Percentiles rank a stretch among this genome's conserved stretches.
phyloP scores from a whole-genome alignment of 306 rosid genomes.

The Vigna trinervia region DNA sequence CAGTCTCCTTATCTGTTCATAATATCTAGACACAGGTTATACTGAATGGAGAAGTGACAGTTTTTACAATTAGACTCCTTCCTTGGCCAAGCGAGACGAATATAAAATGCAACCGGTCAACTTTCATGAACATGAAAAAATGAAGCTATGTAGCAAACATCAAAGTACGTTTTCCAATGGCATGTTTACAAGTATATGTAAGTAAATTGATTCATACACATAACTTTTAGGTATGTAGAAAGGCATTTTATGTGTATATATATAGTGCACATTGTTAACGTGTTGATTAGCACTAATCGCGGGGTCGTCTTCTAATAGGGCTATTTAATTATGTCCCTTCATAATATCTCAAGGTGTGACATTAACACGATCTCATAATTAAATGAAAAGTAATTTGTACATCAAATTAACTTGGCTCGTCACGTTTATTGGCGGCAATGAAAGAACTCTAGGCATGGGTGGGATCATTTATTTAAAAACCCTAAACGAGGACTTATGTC shows the following conservation, averaged over 20 bases:
- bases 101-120: constrained; percentile 1
- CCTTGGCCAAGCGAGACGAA: too few species aligned
- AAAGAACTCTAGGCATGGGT: constrained; percentile 40
- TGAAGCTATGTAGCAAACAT: constrained; percentile 18
- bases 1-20: too few species aligned
- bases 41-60: too few species aligned
- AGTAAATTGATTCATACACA: too few species aligned
- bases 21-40: too few species aligned
- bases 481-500: constrained; percentile 14
- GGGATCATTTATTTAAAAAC: constrained; percentile 22
- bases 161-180: constrained; percentile 15
- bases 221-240: too few species aligned
- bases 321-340: constrained; percentile 39
- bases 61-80: too few species aligned
- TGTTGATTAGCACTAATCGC: constrained; percentile 27
- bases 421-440: constrained; percentile 42
- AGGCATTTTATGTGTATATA: neutral
- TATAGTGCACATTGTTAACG: neutral
- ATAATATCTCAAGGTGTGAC: constrained; percentile 11
- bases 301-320: constrained; percentile 34
- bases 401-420: constrained; percentile 39
- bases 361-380: neutral
- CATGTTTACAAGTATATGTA: constrained; percentile 18
- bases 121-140: constrained; percentile 20
- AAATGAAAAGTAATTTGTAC: constrained; percentile 32